phyloP scores from a whole-genome alignment of 768 basidiomycete genomes.

The Coprinopsis marcescibilis region DNA sequence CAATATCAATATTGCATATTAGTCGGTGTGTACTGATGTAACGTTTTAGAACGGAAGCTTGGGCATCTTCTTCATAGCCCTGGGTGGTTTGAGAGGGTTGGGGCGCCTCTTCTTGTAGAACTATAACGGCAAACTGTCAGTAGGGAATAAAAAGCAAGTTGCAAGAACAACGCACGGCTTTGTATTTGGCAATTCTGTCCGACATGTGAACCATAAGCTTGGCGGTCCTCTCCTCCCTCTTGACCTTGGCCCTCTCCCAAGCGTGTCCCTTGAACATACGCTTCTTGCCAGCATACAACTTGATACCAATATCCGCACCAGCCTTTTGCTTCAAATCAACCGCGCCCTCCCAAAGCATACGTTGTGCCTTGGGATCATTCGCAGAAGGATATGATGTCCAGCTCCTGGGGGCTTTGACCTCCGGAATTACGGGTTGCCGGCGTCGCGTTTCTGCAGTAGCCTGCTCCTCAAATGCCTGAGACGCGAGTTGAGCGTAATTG shows the following conservation, averaged over 20 bases:
- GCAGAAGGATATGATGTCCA: conserved; percentile 1
- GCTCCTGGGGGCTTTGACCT: conserved; percentile 1
- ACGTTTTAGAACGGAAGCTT: conserved; percentile 60
- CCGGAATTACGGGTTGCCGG: conserved; percentile 2
- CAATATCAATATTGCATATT: too few species aligned
- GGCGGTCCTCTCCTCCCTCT: conserved; percentile 41
- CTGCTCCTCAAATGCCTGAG: conserved; percentile 11
- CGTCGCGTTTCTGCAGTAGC: conserved; percentile 6
- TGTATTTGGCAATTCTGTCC: conserved; percentile 61
- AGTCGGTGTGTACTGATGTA: background rate
- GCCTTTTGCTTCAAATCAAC: conserved; percentile 36
- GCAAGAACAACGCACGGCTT: conserved; percentile 40
- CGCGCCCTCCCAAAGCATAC: conserved; percentile 37
- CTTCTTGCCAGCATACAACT: conserved; percentile 71
- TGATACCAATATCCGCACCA: conserved; percentile 52
- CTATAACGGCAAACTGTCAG: conserved; percentile 22
- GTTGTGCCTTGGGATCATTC: conserved; percentile 19
- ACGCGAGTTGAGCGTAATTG: conserved; percentile 1
- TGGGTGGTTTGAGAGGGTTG: conserved; percentile 52
- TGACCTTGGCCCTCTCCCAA: conserved; percentile 61
- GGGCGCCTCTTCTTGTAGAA: conserved; percentile 46
- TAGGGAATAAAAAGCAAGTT: conserved; percentile 1
- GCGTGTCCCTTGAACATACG: conserved; percentile 93
- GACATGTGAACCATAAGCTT: conserved; percentile 63
- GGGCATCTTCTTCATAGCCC: conserved; percentile 36